Evolutionary conservation across 352 stramenopile genomes (phyloP), one percentile per base, ranked within the genome.

Genomic region (Globisporangium heterothallicum): DNA sequence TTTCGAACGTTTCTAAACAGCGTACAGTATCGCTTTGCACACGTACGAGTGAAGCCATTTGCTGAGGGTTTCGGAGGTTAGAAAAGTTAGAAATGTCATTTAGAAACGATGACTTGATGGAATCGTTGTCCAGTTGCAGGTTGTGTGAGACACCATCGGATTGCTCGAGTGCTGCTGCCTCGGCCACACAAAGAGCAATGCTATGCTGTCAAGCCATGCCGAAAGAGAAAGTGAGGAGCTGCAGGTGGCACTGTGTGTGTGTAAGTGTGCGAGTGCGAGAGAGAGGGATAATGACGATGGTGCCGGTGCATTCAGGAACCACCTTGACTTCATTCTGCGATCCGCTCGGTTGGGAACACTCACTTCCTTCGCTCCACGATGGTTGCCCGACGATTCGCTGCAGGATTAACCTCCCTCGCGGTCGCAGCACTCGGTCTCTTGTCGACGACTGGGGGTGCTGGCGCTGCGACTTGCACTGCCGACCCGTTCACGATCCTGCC

Each of bases 401-500:
- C 32, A 2, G 18, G 42, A 6, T 14, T 34, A 14, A 29, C 8
- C 30, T 12, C 46, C 18, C 13, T 27, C 12, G 30, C 19, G 18
- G 18, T 26, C 14, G 40, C 40, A 14, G 21, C 29, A 19, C 27
- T 56, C n/a, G 22, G 49, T 36, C 3, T 36, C 25, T 14, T 49
- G 27, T 13, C 40, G 6, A 42, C 24, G 3, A 14, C 21, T 25
- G 21, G 12, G 5, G 21, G 14, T 34, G 21, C 29, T 49, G 61
- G 74, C 42, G 16, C 54, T n/a, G 55, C 61, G 25, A 54, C 72
- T 24, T 84, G 75, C 58, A 66, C 73, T 12, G 65, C 60, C 38
- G 67, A 78, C 35, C 56, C 81, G 30, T 69, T 60, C 45, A 64
- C 53, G 2, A 38, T 84, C 30, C 72, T 74, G 6, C 47, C 57